Percentiles rank a stretch among this genome's conserved stretches.
Conservation (phyloP, 2,329 filamentous ascomycete genomes). For the Aureobasidium sp. region DNA sequence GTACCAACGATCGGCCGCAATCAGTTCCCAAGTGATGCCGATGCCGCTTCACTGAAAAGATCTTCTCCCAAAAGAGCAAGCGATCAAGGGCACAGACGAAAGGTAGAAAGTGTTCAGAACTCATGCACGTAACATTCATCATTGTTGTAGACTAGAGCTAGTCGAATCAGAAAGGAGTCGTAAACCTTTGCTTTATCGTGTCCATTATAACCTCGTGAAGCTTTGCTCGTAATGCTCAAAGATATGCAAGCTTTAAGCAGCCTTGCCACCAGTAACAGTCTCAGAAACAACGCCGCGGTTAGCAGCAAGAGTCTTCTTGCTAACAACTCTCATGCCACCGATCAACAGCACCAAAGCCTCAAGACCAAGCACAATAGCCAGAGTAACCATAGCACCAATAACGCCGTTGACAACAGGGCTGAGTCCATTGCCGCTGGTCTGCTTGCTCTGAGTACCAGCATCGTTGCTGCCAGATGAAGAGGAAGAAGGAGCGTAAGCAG, state of each 20-base stretch:
- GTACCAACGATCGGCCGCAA: too few relatives aligned
- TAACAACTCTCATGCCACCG: constrained; percentile 50
- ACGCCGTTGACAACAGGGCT: constrained; percentile 69
- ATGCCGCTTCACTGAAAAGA: too few relatives aligned
- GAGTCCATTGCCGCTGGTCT: constrained; percentile 38
- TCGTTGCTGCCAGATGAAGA: background rate
- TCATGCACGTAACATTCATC: too few relatives aligned
- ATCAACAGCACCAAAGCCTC: constrained; percentile 45
- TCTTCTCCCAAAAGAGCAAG: too few relatives aligned
- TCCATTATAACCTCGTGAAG: too few relatives aligned
- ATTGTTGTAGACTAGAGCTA: too few relatives aligned
- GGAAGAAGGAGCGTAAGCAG: constrained; percentile 32
- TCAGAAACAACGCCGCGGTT: background rate
- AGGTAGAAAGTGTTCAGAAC: too few relatives aligned
- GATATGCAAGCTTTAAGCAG: background rate
- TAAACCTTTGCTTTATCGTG: too few relatives aligned
- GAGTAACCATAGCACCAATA: constrained; percentile 62
- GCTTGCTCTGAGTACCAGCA: constrained; percentile 17
- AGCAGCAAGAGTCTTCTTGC: constrained; percentile 39
- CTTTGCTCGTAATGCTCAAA: too few relatives aligned
- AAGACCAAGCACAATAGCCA: constrained; percentile 52
- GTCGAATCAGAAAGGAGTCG: too few relatives aligned
- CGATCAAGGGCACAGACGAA: too few relatives aligned
- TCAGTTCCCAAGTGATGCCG: too few relatives aligned
- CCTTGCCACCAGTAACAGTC: background rate